Percentiles rank a stretch among this genome's conserved stretches.
phyloP scores from a whole-genome alignment of 1,284 basidiomycete species.

The Tilletia caries region DNA sequence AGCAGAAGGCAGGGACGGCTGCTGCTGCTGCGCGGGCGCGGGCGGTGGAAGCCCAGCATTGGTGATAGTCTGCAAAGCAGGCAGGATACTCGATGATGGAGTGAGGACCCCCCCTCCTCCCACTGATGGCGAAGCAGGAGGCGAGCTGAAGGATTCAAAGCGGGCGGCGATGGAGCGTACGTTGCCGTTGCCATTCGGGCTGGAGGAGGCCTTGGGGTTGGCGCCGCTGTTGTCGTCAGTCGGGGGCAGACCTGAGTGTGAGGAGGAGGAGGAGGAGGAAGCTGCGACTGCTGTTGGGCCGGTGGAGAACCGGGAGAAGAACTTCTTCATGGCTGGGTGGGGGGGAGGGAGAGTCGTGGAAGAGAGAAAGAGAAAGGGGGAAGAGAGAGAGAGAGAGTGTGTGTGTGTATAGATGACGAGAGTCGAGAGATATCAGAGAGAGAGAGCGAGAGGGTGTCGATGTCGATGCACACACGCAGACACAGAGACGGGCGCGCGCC shows the following conservation, averaged over 20 bases:
- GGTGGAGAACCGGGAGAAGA: conserved; percentile 40
- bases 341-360: neutral
- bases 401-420: too few relatives aligned
- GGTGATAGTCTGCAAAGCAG: neutral
- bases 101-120: neutral
- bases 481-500: too few relatives aligned
- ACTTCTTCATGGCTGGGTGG: conserved; percentile 30
- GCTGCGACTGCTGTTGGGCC: conserved; percentile 18
- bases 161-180: conserved; percentile 10
- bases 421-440: too few relatives aligned
- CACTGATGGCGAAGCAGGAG: too few relatives aligned
- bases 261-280: neutral
- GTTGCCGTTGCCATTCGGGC: conserved; percentile 11
- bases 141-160: conserved; percentile 25
- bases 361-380: neutral
- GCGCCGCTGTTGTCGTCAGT: conserved; percentile 1
- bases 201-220: conserved; percentile 6
- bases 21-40: neutral
- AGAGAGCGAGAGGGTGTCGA: too few relatives aligned
- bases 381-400: neutral
- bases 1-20: neutral
- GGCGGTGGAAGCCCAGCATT: too few relatives aligned
- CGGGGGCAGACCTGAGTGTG: too few relatives aligned
- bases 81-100: neutral
- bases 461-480: too few relatives aligned